Percentiles rank a stretch among this genome's conserved stretches.
These are phyloP conservation scores for Phytopythium delawarense DNA, from an alignment of 352 stramenopile species.

Conservation along the genomic window DNA sequence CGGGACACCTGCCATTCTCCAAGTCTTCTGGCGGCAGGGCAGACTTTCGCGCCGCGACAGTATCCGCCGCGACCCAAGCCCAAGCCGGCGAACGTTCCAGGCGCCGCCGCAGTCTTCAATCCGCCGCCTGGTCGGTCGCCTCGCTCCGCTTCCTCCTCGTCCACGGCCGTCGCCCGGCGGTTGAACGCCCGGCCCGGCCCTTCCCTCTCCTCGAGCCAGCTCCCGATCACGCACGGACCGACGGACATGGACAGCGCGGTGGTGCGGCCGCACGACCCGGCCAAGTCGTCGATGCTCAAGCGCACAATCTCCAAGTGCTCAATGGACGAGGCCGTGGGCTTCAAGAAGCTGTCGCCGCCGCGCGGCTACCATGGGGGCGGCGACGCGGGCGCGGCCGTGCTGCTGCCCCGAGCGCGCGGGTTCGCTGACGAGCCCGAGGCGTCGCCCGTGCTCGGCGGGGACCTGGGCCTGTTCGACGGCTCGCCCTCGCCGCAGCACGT, in stretches of 20 bases:
- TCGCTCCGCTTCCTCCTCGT: neutral
- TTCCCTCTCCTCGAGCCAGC: no score
- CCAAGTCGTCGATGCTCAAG: conserved; percentile 35
- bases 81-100: neutral
- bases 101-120: neutral
- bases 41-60: no score
- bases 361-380: neutral
- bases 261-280: conserved; percentile 17
- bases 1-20: neutral
- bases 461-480: conserved; percentile 16
- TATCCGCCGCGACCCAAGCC: neutral
- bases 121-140: neutral
- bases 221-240: no score
- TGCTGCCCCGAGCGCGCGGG: conserved; percentile 29
- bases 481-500: conserved; percentile 34
- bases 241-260: conserved; percentile 5
- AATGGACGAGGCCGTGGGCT: conserved; percentile 32
- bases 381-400: conserved; percentile 33
- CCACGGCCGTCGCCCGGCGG: no score
- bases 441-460: conserved; percentile 24
- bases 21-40: no score
- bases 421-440: conserved; percentile 24
- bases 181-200: no score
- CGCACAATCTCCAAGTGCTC: conserved; percentile 78
- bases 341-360: conserved; percentile 44